Base-by-base conservation (phyloP, 2,329 filamentous ascomycete genomes). In the Westerdykella aurantiaca region DNA sequence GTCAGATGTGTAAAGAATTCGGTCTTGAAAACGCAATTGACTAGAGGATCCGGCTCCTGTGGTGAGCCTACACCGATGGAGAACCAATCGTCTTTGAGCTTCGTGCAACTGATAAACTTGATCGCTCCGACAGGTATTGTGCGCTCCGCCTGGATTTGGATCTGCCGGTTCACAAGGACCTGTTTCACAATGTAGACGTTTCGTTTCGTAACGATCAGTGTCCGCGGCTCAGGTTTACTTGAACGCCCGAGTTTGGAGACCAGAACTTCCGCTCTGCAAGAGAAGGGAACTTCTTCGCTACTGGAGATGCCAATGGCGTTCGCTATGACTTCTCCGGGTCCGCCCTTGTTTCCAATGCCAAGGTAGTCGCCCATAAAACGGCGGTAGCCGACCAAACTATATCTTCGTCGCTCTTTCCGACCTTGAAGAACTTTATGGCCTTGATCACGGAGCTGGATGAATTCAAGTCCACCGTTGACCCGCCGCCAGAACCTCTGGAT, bases 401-500 rank as follows among this genome's bases (percentile, higher is more conserved):
- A 95, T 55, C 91, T 79, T 35, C 93, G 79, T 53, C 93, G 82
- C 68, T 98, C 93, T 70, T 97, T 98, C 49, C 86, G 86, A 5
- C 86, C 85, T 54, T 81, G 81, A 3, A 98, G 77, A 9, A 97
- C 68, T 60, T 79, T 77, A 66, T 96, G 89, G 6, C 93, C 93
- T 56, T 93, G 80, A 52, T 97, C 91, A 55, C 93, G 82, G 41
- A 96, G 74, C 61, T 93, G 82, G 44, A 96, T 77, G 61, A 89
- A 95, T 66, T 95, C 90, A 37, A 89, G 83, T 34, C 91, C 91
- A 12, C 88, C 87, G 46, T 86, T 87, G 72, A 94, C 90, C 70
- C 93, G 90, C 58, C 91, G 81, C 90, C 90, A 98, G 73, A 95
- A 90, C 34, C 88, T 80, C 66, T 97, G 93, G 53, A 98, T 97